These are phyloP conservation scores for Capillidium rhysosporum DNA, from an alignment of 371 early-diverging fungal genomes.

Conservation along the genomic window DNA sequence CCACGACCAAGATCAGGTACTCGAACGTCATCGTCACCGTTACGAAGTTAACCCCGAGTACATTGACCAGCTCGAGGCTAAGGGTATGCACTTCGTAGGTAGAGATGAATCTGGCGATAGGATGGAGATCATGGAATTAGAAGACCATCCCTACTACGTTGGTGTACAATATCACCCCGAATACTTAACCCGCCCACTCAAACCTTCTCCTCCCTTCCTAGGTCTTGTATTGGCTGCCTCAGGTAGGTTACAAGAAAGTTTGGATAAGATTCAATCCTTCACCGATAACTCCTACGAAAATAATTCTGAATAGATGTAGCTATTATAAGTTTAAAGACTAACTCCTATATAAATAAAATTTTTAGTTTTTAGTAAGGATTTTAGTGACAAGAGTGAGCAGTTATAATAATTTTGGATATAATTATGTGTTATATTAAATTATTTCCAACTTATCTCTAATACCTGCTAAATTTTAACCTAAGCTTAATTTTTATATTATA, in stretches of 20 bases:
- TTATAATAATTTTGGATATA: too few relatives aligned
- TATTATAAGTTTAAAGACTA: not conserved
- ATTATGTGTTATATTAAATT: too few relatives aligned
- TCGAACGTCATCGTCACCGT: constrained; percentile 97
- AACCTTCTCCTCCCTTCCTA: constrained; percentile 82
- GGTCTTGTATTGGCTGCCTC: constrained; percentile 79
- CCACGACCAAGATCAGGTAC: constrained; percentile 29
- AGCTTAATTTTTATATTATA: too few relatives aligned
- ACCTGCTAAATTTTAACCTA: too few relatives aligned
- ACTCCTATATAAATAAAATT: too few relatives aligned
- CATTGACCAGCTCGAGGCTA: constrained; percentile 49
- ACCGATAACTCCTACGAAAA: constrained; percentile 5
- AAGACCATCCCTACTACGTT: constrained; percentile 89
- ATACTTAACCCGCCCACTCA: constrained; percentile 86
- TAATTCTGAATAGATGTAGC: constrained; percentile 3
- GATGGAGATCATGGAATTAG: constrained; percentile 92
- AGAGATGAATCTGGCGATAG: constrained; percentile 83
- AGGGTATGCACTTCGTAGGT: constrained; percentile 85
- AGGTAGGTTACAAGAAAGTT: constrained; percentile 9
- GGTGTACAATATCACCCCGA: constrained; percentile 99
- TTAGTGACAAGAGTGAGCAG: too few relatives aligned
- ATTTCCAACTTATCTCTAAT: too few relatives aligned
- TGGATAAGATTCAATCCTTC: not conserved
- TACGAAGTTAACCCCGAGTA: constrained; percentile 94
- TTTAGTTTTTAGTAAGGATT: too few relatives aligned